Conservation (phyloP, 2,329 filamentous ascomycete species). For the Alternaria rosae region DNA sequence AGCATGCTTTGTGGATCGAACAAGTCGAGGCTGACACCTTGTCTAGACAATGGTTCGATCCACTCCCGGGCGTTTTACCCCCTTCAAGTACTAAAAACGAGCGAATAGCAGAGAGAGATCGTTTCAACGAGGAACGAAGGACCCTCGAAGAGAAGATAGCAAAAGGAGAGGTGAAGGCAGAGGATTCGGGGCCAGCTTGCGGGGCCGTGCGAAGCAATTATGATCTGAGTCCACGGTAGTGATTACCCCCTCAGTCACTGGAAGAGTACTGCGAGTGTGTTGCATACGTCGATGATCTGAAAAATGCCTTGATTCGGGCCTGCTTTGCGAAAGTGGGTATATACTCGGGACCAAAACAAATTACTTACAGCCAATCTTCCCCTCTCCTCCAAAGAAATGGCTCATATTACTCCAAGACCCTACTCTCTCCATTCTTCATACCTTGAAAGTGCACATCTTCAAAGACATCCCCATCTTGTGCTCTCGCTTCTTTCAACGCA, state of each 20-base stretch:
- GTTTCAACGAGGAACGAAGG: background rate
- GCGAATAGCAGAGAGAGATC: background rate
- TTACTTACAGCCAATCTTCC: background rate
- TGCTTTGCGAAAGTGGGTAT: background rate
- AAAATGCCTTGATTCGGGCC: background rate
- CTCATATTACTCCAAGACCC: slow-evolving; percentile 55
- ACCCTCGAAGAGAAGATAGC: background rate
- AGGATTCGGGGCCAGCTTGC: background rate
- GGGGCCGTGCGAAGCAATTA: background rate
- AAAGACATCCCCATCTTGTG: slow-evolving; percentile 50
- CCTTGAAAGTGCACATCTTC: slow-evolving; percentile 51
- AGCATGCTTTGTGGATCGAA: too few species aligned
- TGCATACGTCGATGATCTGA: background rate
- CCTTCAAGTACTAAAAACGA: background rate
- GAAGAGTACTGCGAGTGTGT: background rate
- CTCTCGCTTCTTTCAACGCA: slow-evolving; percentile 57
- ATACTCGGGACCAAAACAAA: background rate
- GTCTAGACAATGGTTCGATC: background rate
- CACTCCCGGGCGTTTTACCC: background rate
- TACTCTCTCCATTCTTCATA: slow-evolving; percentile 64
- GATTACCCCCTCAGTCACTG: background rate
- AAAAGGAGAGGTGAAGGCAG: background rate
- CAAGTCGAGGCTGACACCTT: background rate
- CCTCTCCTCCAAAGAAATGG: background rate
- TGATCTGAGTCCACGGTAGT: background rate